phyloP scores from a whole-genome alignment of 352 stramenopile species.

The Phytophthora quininea region DNA sequence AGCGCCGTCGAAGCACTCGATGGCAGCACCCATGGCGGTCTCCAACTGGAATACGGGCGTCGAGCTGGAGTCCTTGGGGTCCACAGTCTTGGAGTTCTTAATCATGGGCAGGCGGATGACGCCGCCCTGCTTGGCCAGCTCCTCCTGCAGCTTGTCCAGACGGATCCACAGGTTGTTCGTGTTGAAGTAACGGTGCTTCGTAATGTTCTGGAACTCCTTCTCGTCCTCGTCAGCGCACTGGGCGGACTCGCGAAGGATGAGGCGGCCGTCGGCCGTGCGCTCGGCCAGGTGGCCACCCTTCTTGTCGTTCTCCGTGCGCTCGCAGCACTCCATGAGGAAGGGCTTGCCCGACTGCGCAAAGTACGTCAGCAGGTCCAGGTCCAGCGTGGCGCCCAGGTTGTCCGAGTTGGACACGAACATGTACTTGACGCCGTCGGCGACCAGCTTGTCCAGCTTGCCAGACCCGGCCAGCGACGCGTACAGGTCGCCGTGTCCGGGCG shows the following conservation, averaged over 20 bases:
- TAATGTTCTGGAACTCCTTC: constrained; percentile 86
- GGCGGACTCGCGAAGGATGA: constrained; percentile 94
- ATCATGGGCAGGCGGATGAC: constrained; percentile 89
- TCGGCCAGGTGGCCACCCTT: constrained; percentile 97
- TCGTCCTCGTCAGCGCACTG: constrained; percentile 89
- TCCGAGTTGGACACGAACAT: constrained; percentile 93
- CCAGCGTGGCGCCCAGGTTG: constrained; percentile 84
- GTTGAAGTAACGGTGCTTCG: constrained; percentile 91
- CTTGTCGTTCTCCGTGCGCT: constrained; percentile 99
- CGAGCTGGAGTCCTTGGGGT: constrained; percentile 86
- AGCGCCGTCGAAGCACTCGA: constrained; percentile 88
- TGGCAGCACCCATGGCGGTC: constrained; percentile 89
- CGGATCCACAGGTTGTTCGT: constrained; percentile 92
- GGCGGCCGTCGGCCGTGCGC: constrained; percentile 91
- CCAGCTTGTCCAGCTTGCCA: constrained; percentile 86
- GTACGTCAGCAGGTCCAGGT: constrained; percentile 87
- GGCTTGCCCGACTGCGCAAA: constrained; percentile 89
- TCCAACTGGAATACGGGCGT: constrained; percentile 89
- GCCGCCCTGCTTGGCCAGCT: constrained; percentile 77
- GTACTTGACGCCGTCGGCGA: constrained; percentile 88
- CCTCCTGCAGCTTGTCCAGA: constrained; percentile 85
- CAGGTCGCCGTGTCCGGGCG: constrained; percentile 84
- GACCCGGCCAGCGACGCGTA: constrained; percentile 87
- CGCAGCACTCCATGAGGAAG: constrained; percentile 96
- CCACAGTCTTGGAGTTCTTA: constrained; percentile 89